phyloP scores from a whole-genome alignment of 2,329 filamentous ascomycete genomes.

The Chrysosporium keratinophilum region DNA sequence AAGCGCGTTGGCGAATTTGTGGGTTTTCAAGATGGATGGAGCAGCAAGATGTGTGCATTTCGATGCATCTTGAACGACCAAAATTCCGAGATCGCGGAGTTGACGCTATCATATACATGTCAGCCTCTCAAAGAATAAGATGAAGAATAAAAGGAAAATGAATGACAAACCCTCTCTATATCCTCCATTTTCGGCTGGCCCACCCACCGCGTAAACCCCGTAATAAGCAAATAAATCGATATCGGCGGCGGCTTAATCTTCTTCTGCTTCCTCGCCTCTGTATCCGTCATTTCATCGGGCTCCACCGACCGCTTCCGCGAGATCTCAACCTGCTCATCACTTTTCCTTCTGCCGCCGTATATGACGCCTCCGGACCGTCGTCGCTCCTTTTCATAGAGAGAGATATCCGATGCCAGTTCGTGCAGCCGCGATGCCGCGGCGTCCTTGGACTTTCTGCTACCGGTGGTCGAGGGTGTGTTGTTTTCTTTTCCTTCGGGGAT shows the following conservation, averaged over 20 bases:
- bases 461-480: slow-evolving; percentile 63
- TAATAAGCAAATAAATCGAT: slow-evolving; percentile 66
- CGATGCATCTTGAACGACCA: slow-evolving; percentile 63
- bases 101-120: slow-evolving; percentile 48
- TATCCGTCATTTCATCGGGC: slow-evolving; percentile 39
- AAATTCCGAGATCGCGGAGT: slow-evolving; percentile 72
- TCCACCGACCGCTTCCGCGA: slow-evolving; percentile 36
- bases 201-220: slow-evolving; percentile 75
- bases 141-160: slow-evolving; percentile 16
- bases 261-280: slow-evolving; percentile 53
- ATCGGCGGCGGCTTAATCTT: slow-evolving; percentile 48
- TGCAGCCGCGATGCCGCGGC: slow-evolving; percentile 70
- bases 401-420: slow-evolving; percentile 70
- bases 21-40: slow-evolving; percentile 74
- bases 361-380: slow-evolving; percentile 63
- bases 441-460: slow-evolving; percentile 78
- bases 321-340: slow-evolving; percentile 24
- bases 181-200: slow-evolving; percentile 63
- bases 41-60: slow-evolving; percentile 79
- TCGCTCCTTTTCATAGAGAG: slow-evolving; percentile 83
- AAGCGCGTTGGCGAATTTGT: slow-evolving; percentile 84
- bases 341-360: slow-evolving; percentile 46
- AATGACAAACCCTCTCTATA: slow-evolving; percentile 58
- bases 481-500: slow-evolving; percentile 66
- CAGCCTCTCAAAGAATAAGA: slow-evolving; percentile 1